Evolutionary conservation across 2,329 filamentous ascomycete species (phyloP).

Genomic region (Microdochium bolleyi): DNA sequence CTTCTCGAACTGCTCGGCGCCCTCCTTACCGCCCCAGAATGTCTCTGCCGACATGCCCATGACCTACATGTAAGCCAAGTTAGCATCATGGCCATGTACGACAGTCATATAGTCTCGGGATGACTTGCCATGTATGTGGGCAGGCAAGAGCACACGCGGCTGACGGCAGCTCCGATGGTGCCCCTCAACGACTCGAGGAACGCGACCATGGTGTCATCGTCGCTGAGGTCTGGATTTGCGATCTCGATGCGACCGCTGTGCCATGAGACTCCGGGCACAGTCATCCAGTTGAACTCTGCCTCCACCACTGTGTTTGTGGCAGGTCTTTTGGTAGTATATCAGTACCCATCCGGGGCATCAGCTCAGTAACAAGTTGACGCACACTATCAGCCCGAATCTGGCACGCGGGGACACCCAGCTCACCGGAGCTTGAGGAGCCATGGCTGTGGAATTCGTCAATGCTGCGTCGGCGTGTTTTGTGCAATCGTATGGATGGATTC

Average conservation of each 20-base stretch:
- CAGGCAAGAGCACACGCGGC: slow-evolving; percentile 15
- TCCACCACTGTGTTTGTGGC: slow-evolving; percentile 25
- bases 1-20: slow-evolving; percentile 17
- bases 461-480: too few relatives aligned
- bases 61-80: slow-evolving; percentile 1
- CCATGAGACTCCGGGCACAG: slow-evolving; percentile 20
- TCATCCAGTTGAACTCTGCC: slow-evolving; percentile 22
- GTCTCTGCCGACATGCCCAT: slow-evolving; percentile 24
- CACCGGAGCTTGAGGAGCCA: slow-evolving; percentile 7
- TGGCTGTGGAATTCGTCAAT: neutral
- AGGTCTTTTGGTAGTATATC: slow-evolving; percentile 4
- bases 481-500: too few relatives aligned
- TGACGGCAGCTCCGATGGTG: slow-evolving; percentile 18
- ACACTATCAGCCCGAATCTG: slow-evolving; percentile 20
- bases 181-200: slow-evolving; percentile 18
- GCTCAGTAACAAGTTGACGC: neutral
- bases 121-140: slow-evolving; percentile 15
- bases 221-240: slow-evolving; percentile 17
- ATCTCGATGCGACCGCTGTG: slow-evolving; percentile 21
- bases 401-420: slow-evolving; percentile 14
- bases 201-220: slow-evolving; percentile 17
- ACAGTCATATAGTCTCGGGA: too few relatives aligned
- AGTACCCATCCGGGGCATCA: neutral
- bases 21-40: slow-evolving; percentile 21
- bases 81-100: too few relatives aligned